Evolutionary conservation across 139 green algal genomes (phyloP), one percentile per base, ranked within the genome.

Genomic region (Tetradesmus lagerheimii): DNA sequence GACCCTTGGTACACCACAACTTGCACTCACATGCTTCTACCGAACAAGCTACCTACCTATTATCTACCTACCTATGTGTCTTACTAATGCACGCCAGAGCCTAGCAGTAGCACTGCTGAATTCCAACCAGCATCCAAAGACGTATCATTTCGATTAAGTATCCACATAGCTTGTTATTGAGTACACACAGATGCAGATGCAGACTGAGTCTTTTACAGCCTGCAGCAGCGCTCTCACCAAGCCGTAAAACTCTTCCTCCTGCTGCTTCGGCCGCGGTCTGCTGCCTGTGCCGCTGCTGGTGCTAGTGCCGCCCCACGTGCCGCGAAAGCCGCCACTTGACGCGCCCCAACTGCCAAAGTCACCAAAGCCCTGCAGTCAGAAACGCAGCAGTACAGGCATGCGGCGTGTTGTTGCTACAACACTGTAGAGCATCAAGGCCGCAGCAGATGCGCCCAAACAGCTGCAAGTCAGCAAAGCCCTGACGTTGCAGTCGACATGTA

Each of bases 231-330:
- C 11, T 62, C 86, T 86, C 77, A 87, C 78, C 87, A 91, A 43
- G n/a, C 87, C 87, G 27, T 91, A 91, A 62, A 91, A 91, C 3
- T 91, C 87, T 27, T 91, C 87, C 25, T 91, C 87, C 76, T 53
- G 62, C 39, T 87, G 62, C 35, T 87, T 80, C 0, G 78, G 57
- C 64, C 79, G 38, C 37, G 50, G 16, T 38, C 57, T 38, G 43
- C 67, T 27, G 43, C 85, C 71, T 14, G 84, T 34, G 27, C 23
- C 45, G 66, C 57, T 62, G 80, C 87, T 75, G 50, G 45, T 82
- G 41, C 87, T 91, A 57, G 78, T 91, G 80, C 79, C 45, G 57
- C 79, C 79, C 87, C 77, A 86, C 43, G 45, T 66, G 53, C 87
- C 86, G 34, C 74, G 76, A 31, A 77, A 85, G 34, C 86, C 76